These are phyloP conservation scores for Cryptosporidium viatorum DNA, from an alignment of 169 alveolate species.

Conservation along the genomic window DNA sequence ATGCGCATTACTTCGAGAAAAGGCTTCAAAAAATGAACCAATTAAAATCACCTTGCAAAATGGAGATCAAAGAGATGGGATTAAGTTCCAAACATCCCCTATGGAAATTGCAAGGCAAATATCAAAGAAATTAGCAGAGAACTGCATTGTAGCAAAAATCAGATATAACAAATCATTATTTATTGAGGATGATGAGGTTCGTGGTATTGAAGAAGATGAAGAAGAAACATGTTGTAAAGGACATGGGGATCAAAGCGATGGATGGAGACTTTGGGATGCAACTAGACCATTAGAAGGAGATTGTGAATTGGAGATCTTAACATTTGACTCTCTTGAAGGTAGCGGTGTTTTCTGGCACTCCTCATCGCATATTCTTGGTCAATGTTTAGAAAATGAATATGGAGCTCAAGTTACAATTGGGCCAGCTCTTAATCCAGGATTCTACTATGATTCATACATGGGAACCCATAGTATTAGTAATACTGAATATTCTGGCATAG, in stretches of 20 bases:
- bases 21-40: conserved; percentile 77
- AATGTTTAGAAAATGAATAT: conserved; percentile 90
- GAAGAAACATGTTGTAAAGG: conserved; percentile 70
- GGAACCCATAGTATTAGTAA: conserved; percentile 84
- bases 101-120: conserved; percentile 89
- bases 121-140: conserved; percentile 90
- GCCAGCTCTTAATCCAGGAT: conserved; percentile 91
- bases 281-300: conserved; percentile 97
- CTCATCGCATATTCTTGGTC: conserved; percentile 95
- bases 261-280: conserved; percentile 94
- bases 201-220: conserved; percentile 89
- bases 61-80: conserved; percentile 89
- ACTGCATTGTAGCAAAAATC: conserved; percentile 91
- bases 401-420: conserved; percentile 98
- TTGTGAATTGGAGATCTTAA: conserved; percentile 90
- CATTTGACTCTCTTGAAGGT: conserved; percentile 94
- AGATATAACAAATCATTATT: conserved; percentile 80
- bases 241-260: conserved; percentile 22
- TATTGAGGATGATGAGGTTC: conserved; percentile 79
- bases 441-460: conserved; percentile 97
- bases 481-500: conserved; percentile 44
- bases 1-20: conserved; percentile 76
- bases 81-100: conserved; percentile 92
- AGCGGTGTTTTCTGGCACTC: conserved; percentile 98
- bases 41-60: conserved; percentile 91